Conservation (phyloP, 148 eudicot genomes). For the Nepenthes mirabilis region DNA sequence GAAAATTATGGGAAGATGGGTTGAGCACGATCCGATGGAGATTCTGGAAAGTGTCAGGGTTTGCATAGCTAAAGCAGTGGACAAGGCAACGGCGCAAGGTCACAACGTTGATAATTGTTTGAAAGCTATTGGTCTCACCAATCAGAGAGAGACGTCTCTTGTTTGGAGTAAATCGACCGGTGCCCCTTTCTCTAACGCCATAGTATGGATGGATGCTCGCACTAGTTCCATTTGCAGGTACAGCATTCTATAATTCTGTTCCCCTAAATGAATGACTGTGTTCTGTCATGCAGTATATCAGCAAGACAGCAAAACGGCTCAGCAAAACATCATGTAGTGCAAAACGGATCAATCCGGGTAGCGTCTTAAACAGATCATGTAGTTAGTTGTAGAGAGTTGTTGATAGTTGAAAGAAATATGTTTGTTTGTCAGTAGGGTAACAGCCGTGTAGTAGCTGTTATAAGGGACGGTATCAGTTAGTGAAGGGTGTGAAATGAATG, state of each 20-base stretch:
- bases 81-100: conserved; percentile 87
- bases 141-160: conserved; percentile 91
- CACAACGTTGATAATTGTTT: conserved; percentile 73
- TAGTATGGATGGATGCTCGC: conserved; percentile 99
- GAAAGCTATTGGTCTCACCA: conserved; percentile 92
- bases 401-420: no score
- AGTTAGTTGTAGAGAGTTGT: no score
- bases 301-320: no score
- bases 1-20: conserved; percentile 50
- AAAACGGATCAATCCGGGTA: no score
- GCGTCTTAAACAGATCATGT: no score
- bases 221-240: conserved; percentile 96
- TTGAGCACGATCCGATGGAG: conserved; percentile 99
- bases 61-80: conserved; percentile 75
- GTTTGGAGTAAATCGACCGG: conserved; percentile 97
- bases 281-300: background rate
- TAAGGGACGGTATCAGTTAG: no score
- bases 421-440: no score
- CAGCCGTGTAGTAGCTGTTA: no score
- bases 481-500: no score
- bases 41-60: conserved; percentile 81
- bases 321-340: no score
- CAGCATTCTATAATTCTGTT: background rate
- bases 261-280: background rate
- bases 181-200: conserved; percentile 70